Base-by-base conservation (phyloP, 2,329 filamentous ascomycete genomes). In the Diaporthe amygdali region DNA sequence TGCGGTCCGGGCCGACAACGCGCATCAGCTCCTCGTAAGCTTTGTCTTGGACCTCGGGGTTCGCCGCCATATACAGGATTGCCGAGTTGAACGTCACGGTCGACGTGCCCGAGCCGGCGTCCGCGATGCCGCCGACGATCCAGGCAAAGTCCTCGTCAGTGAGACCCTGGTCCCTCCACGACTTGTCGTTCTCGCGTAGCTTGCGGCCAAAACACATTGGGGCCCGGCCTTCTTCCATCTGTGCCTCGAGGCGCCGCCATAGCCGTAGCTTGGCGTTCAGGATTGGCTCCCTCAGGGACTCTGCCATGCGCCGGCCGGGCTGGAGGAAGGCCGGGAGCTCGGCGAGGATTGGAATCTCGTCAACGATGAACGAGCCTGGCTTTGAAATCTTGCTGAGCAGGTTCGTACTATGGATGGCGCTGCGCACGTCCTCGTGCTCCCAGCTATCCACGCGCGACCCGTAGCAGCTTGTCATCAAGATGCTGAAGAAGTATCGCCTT, bases 11-110 rank as follows among this genome's bases (percentile, higher is more conserved):
- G 0, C 81, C 82, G 15, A 84, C 71, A 4, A 84, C 80, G 2
- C 76, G 77, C 68, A 82, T 79, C 22, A 85, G 78, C 70, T 85
- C 83, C 7, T 80, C 79, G 44, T 87, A 82, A 0, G 85, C 85
- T 25, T 78, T 79, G 0, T 73, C 66, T 20, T 87, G 81, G 1
- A 80, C 79, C 4, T n/a, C 22, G 3, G 64, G 64, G 22, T 44
- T 54, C 7, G 74, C 74, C 0, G 72, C 71, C 5, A 77, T 70
- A 47, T 77, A 68, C 5, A 78, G 30, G 39, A 44, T 44, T 9
- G 39, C 39, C 39, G 39, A 44, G 54, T 81, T 78, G n/a, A 82
- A 74, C 8, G 77, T 79, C 1, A 77, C 79, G 14, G 80, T 76
- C 5, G 82, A 81, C 0, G 81, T 84, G 51, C 81, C 79, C n/a